Conservation (phyloP, 2,329 filamentous ascomycete genomes). For the Colletotrichum limetticola region DNA sequence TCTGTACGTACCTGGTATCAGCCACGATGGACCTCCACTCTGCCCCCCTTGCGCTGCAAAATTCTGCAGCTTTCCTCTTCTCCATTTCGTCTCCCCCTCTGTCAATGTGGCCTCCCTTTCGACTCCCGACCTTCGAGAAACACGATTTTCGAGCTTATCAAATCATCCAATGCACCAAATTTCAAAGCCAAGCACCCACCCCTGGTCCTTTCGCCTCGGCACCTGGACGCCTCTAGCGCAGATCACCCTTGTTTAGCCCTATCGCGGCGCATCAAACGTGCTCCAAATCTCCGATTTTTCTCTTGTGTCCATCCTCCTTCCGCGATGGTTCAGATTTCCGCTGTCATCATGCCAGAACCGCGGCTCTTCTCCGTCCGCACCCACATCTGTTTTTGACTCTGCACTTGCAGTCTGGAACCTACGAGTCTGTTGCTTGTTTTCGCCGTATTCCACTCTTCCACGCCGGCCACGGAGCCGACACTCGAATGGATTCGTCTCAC, state of each 20-base stretch:
- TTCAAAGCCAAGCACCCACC: background rate
- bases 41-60: background rate
- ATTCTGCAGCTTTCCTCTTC: background rate
- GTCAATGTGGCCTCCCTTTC: background rate
- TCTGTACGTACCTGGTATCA: background rate
- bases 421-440: background rate
- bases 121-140: background rate
- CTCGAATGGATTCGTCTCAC: background rate
- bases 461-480: slow-evolving; percentile 9
- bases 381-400: background rate
- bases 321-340: background rate
- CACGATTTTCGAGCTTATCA: background rate
- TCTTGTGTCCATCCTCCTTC: background rate
- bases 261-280: background rate
- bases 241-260: slow-evolving; percentile 21
- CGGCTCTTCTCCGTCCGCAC: slow-evolving; percentile 17
- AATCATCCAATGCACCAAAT: background rate
- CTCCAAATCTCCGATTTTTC: slow-evolving; percentile 16
- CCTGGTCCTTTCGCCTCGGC: slow-evolving; percentile 12
- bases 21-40: background rate
- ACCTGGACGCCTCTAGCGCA: slow-evolving; percentile 21
- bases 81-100: background rate
- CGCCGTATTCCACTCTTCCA: background rate
- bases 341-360: slow-evolving; percentile 6
- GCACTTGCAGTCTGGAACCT: background rate